These are phyloP conservation scores for Ganoderma meredithae DNA, from an alignment of 1,284 basidiomycete species.

Conservation along the genomic window DNA sequence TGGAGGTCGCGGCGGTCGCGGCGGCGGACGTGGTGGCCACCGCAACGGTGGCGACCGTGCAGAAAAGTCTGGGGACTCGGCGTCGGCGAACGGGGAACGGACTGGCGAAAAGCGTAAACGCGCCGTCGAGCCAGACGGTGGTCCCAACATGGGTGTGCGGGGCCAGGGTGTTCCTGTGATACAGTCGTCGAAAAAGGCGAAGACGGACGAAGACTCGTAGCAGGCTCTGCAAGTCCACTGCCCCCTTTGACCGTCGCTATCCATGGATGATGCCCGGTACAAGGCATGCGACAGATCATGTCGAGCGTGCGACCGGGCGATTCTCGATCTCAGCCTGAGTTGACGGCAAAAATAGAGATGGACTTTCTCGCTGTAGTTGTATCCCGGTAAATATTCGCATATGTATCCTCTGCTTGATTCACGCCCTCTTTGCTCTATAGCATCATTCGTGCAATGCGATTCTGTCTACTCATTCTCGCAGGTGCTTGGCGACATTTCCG, in stretches of 20 bases:
- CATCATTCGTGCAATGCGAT: constrained; percentile 2
- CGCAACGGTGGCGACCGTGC: constrained; percentile 39
- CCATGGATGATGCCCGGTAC: background rate
- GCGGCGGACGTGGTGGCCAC: constrained; percentile 42
- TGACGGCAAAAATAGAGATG: constrained; percentile 8
- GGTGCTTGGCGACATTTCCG: background rate
- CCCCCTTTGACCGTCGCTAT: background rate
- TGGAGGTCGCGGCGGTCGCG: constrained; percentile 49
- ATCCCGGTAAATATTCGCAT: constrained; percentile 19
- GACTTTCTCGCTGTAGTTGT: constrained; percentile 19
- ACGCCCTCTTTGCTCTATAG: constrained; percentile 6
- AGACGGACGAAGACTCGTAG: constrained; percentile 50
- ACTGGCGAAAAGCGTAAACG: constrained; percentile 78
- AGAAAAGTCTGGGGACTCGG: constrained; percentile 37
- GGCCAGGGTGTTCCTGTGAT: constrained; percentile 66
- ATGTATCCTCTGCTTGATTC: constrained; percentile 19
- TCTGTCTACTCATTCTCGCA: background rate
- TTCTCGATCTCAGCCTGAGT: background rate
- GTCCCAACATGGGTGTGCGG: constrained; percentile 66
- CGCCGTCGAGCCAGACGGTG: constrained; percentile 77
- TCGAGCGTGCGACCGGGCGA: background rate
- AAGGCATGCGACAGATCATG: background rate
- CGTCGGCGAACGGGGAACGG: constrained; percentile 42
- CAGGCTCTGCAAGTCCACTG: background rate
- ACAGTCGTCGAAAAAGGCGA: constrained; percentile 64